Conservation (phyloP, 768 basidiomycete genomes). For the Leccinellum luteum region DNA sequence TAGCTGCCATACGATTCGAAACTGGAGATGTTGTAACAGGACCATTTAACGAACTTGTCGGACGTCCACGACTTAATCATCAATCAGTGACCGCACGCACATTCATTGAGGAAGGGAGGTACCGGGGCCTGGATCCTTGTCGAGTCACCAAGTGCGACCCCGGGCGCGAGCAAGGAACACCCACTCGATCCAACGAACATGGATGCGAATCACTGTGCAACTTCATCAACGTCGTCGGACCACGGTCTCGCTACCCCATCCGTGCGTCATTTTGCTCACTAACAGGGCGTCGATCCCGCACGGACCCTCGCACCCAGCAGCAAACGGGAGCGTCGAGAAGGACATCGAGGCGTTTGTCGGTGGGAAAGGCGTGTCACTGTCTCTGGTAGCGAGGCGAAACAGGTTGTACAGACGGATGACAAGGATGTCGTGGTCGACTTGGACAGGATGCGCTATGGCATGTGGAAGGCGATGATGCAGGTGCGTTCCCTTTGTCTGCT, state of each 20-base stretch:
- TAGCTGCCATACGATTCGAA: no score
- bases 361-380: constrained; percentile 3
- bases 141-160: no score
- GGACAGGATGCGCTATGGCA: constrained; percentile 71
- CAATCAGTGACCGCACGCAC: no score
- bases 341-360: constrained; percentile 67
- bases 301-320: constrained; percentile 59
- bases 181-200: no score
- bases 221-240: constrained; percentile 1
- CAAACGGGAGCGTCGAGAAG: constrained; percentile 71
- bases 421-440: constrained; percentile 67
- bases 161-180: no score
- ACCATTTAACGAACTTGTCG: no score
- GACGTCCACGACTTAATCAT: no score
- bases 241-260: constrained; percentile 71
- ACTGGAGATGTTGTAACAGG: no score
- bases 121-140: no score
- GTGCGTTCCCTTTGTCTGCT: constrained; percentile 33
- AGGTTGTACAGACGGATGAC: background rate
- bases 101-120: no score
- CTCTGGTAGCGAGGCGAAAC: background rate
- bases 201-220: no score
- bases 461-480: constrained; percentile 87
- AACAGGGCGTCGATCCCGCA: constrained; percentile 61
- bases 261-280: constrained; percentile 72